Evolutionary conservation across 2,329 filamentous ascomycete species (phyloP).

Genomic region (Ampelomyces quisqualis): DNA sequence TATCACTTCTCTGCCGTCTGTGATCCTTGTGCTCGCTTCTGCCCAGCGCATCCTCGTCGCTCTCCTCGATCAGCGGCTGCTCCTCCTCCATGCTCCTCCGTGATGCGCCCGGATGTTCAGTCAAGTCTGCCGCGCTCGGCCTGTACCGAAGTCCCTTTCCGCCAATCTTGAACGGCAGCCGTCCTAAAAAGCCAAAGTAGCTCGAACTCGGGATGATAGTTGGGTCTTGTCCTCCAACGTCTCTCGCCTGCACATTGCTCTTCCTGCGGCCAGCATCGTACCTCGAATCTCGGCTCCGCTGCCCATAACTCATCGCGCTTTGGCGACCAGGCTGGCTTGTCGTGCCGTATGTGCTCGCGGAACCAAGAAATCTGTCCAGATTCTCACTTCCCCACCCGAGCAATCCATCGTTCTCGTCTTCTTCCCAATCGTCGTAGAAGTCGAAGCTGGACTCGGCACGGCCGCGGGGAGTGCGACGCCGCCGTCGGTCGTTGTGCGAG

Average conservation of each 20-base stretch:
- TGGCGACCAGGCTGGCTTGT: slow-evolving; percentile 65
- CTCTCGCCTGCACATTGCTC: slow-evolving; percentile 54
- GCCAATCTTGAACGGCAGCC: slow-evolving; percentile 81
- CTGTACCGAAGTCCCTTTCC: slow-evolving; percentile 78
- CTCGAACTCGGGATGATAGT: slow-evolving; percentile 89
- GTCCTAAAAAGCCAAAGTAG: slow-evolving; percentile 79
- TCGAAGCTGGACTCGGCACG: slow-evolving; percentile 85
- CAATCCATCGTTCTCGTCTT: slow-evolving; percentile 62
- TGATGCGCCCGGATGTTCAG: slow-evolving; percentile 73
- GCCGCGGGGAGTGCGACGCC: slow-evolving; percentile 61
- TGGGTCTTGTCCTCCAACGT: slow-evolving; percentile 62
- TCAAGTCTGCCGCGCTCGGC: slow-evolving; percentile 85
- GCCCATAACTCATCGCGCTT: slow-evolving; percentile 87
- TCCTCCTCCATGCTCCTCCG: slow-evolving; percentile 60
- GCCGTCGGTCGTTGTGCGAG: slow-evolving; percentile 72
- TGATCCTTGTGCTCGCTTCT: slow-evolving; percentile 38
- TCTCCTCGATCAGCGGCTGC: slow-evolving; percentile 67
- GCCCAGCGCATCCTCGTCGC: slow-evolving; percentile 48
- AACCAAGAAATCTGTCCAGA: slow-evolving; percentile 77
- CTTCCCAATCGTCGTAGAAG: slow-evolving; percentile 97
- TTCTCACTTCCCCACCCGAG: slow-evolving; percentile 80
- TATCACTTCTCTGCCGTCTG: slow-evolving; percentile 69
- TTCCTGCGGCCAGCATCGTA: slow-evolving; percentile 49
- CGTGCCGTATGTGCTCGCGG: slow-evolving; percentile 59
- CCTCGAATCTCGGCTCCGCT: slow-evolving; percentile 53